Conservation (phyloP, 2,329 filamentous ascomycete genomes). For the Penicillium psychrosexuale region DNA sequence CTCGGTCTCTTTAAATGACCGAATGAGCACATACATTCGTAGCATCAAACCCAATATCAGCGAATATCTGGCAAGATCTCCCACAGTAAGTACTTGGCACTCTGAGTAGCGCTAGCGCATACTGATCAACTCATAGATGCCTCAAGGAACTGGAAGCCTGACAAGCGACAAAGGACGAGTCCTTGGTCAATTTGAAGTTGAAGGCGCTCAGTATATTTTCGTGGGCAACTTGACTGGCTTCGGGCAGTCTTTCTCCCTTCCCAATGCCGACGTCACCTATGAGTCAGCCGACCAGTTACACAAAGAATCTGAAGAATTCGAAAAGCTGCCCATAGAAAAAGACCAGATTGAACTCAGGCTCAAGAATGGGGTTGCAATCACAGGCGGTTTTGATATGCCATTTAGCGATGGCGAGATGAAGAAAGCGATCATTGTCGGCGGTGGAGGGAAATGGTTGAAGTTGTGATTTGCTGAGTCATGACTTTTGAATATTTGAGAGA, state of each 20-base stretch:
- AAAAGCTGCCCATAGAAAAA: slow-evolving; percentile 3
- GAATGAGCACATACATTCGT: not conserved
- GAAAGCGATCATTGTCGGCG: not conserved
- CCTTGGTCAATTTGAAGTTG: slow-evolving; percentile 10
- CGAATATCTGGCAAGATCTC: not conserved
- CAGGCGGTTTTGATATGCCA: slow-evolving; percentile 10
- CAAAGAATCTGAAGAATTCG: slow-evolving; percentile 4
- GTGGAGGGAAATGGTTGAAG: slow-evolving; percentile 9
- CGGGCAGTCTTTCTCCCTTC: slow-evolving; percentile 6
- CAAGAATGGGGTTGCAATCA: slow-evolving; percentile 8
- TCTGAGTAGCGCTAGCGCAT: not conserved
- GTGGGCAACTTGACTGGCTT: slow-evolving; percentile 4
- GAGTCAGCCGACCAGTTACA: slow-evolving; percentile 8
- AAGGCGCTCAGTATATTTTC: slow-evolving; percentile 9
- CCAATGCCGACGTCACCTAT: slow-evolving; percentile 7
- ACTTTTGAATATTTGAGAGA: not conserved
- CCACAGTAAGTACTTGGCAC: not conserved
- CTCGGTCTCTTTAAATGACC: not conserved
- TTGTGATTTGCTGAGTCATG: not conserved
- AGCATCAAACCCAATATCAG: not conserved
- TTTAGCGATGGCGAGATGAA: slow-evolving; percentile 8
- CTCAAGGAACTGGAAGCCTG: slow-evolving; percentile 8
- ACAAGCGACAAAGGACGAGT: slow-evolving; percentile 10
- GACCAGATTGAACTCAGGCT: slow-evolving; percentile 8
- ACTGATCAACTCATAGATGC: slow-evolving; percentile 5